These are phyloP conservation scores for Puya raimondii DNA, from an alignment of 176 grass and related monocot genomes.

Conservation along the genomic window DNA sequence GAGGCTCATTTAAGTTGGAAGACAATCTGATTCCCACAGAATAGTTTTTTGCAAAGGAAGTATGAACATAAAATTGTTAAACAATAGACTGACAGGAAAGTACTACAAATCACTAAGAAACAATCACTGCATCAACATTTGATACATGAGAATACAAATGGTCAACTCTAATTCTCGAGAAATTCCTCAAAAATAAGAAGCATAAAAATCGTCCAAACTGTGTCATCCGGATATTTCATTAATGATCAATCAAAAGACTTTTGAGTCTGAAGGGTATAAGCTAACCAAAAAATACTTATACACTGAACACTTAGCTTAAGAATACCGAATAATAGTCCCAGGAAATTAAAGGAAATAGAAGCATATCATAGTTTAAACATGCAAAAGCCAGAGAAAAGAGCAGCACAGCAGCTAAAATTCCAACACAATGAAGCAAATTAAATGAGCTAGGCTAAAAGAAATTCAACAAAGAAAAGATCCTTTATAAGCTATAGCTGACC, in stretches of 20 bases:
- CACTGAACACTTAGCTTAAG: too few species aligned
- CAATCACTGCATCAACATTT: neutral
- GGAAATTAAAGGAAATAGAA: neutral
- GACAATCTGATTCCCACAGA: too few species aligned
- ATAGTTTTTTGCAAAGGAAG: too few species aligned
- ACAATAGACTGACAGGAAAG: too few species aligned
- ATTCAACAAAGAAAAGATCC: neutral
- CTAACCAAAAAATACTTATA: too few species aligned
- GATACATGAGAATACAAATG: neutral
- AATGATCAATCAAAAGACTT: too few species aligned
- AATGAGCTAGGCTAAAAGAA: neutral
- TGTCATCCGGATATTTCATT: neutral
- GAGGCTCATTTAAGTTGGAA: too few species aligned
- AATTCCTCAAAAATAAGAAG: too few species aligned
- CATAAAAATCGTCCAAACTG: neutral
- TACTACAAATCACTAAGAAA: neutral
- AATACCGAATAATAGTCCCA: neutral
- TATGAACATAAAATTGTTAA: too few species aligned
- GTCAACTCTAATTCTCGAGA: too few species aligned
- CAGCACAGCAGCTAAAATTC: neutral
- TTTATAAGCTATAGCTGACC: conserved; percentile 31
- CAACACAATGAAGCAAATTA: neutral
- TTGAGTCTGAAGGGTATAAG: too few species aligned
- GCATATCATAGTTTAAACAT: neutral
- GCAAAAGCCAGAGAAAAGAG: neutral